Evolutionary conservation across 2,329 filamentous ascomycete species (phyloP).

Genomic region (Colletotrichum sp.): DNA sequence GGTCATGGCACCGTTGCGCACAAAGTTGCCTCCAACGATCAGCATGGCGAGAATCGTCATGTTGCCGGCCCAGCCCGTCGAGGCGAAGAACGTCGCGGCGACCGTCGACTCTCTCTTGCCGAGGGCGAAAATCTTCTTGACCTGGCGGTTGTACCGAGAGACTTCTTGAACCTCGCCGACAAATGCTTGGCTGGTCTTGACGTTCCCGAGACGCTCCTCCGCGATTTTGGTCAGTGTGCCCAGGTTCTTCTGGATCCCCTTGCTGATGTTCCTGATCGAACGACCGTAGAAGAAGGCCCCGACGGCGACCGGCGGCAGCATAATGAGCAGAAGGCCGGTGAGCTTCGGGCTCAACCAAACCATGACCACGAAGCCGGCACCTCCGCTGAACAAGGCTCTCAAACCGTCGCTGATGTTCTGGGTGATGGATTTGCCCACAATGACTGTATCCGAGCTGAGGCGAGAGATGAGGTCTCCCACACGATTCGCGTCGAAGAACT

Average conservation of each 20-base stretch:
- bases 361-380: slow-evolving; percentile 91
- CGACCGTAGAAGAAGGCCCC: slow-evolving; percentile 92
- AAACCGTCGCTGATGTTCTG: slow-evolving; percentile 98
- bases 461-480: slow-evolving; percentile 96
- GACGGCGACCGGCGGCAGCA: slow-evolving; percentile 90
- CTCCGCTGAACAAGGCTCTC: slow-evolving; percentile 86
- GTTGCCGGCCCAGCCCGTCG: slow-evolving; percentile 92
- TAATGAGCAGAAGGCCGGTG: slow-evolving; percentile 82
- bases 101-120: slow-evolving; percentile 87
- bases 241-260: slow-evolving; percentile 91
- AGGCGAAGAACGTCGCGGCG: slow-evolving; percentile 86
- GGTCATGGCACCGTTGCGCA: slow-evolving; percentile 83
- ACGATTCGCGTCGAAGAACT: slow-evolving; percentile 98
- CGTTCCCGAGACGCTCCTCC: slow-evolving; percentile 95
- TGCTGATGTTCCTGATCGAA: slow-evolving; percentile 85
- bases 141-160: slow-evolving; percentile 87
- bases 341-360: slow-evolving; percentile 92
- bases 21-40: slow-evolving; percentile 89
- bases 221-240: slow-evolving; percentile 95
- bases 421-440: slow-evolving; percentile 98
- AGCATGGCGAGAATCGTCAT: slow-evolving; percentile 93
- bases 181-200: slow-evolving; percentile 96
- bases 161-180: slow-evolving; percentile 92
- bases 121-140: slow-evolving; percentile 88
- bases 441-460: slow-evolving; percentile 93